A percentile compares a stretch with the other conserved stretches of the same genome.
These are phyloP conservation scores for Candida mesenterica DNA, from an alignment of 1,139 yeast species.

Conservation along the genomic window DNA sequence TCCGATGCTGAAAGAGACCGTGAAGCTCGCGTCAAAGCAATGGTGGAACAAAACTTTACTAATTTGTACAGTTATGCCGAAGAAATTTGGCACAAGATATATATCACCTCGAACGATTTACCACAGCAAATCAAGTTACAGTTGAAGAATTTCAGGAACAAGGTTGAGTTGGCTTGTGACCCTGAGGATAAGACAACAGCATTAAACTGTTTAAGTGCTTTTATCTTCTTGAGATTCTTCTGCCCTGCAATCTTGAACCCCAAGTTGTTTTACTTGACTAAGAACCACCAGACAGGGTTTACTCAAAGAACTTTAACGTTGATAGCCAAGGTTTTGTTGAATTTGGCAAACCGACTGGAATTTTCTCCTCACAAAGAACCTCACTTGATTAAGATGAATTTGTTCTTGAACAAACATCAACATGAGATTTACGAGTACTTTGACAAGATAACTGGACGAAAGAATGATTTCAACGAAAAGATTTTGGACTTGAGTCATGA, in stretches of 20 bases:
- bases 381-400: constrained; percentile 68
- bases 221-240: constrained; percentile 78
- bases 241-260: constrained; percentile 94
- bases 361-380: constrained; percentile 82
- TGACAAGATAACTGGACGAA: constrained; percentile 69
- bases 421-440: constrained; percentile 64
- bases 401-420: constrained; percentile 58
- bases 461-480: constrained; percentile 63
- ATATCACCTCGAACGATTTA: constrained; percentile 67
- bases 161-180: constrained; percentile 60
- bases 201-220: constrained; percentile 75
- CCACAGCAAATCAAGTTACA: constrained; percentile 69
- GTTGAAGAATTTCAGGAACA: constrained; percentile 55
- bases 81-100: constrained; percentile 71
- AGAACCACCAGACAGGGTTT: constrained; percentile 66
- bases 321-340: constrained; percentile 77
- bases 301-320: constrained; percentile 77
- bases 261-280: constrained; percentile 70
- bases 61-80: constrained; percentile 56
- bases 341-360: constrained; percentile 71
- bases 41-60: constrained; percentile 50
- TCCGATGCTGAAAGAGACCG: constrained; percentile 34
- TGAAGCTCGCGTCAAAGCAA: constrained; percentile 26
- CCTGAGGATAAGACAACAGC: constrained; percentile 56
- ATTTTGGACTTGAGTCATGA: constrained; percentile 56